Percentiles rank a stretch among this genome's conserved stretches.
These are phyloP conservation scores for Colletotrichum tamarilloi DNA, from an alignment of 2,329 filamentous ascomycete genomes.

Conservation along the genomic window DNA sequence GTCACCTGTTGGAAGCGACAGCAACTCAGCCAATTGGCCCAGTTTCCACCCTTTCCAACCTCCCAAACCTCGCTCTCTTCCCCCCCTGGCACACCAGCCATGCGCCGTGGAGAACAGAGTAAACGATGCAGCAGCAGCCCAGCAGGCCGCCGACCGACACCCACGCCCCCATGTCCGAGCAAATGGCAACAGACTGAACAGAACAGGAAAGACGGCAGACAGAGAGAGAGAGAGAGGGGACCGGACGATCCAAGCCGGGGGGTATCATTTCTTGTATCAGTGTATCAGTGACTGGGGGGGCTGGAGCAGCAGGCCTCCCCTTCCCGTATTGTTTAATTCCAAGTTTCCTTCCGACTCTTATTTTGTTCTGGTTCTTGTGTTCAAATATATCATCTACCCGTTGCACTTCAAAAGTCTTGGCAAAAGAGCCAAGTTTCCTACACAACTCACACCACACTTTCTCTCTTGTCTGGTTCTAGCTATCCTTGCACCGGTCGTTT, in stretches of 20 bases:
- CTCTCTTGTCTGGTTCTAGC: not conserved
- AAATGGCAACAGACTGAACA: not conserved
- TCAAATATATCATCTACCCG: conserved; percentile 27
- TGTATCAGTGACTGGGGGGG: not conserved
- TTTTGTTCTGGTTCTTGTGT: not conserved
- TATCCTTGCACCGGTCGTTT: conserved; percentile 1
- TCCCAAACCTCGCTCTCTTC: conserved; percentile 12
- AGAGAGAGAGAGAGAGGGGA: not conserved
- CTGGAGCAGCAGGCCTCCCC: conserved; percentile 20
- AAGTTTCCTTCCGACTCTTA: not conserved
- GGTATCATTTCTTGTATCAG: not conserved
- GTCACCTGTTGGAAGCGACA: not conserved
- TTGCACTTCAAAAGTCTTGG: conserved; percentile 19
- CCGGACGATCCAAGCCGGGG: not conserved
- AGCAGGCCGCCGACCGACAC: not conserved
- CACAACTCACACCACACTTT: not conserved
- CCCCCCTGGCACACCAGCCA: conserved; percentile 3
- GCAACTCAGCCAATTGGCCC: not conserved
- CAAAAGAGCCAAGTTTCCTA: not conserved
- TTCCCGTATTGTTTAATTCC: not conserved
- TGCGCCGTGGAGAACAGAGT: conserved; percentile 20
- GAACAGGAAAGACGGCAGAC: not conserved
- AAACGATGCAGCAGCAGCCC: conserved; percentile 1
- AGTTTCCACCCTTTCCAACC: not conserved
- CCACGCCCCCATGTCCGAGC: conserved; percentile 17